Evolutionary conservation across 1,284 basidiomycete species (phyloP).

Genomic region (Amylostereum areolatum): DNA sequence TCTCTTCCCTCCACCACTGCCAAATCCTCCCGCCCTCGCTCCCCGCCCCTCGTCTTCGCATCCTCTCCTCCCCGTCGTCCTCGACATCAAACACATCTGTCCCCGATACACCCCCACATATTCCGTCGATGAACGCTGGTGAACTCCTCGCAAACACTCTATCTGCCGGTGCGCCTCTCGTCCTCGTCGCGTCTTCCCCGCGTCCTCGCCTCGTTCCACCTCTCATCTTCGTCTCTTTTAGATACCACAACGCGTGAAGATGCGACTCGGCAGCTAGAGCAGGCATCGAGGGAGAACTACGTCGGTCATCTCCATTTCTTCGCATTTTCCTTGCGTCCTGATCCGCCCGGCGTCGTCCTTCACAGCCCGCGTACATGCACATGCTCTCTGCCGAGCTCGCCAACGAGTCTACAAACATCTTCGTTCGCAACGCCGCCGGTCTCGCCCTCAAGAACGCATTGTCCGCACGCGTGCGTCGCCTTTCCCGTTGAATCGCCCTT

Average conservation of each 20-base stretch:
- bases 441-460: constrained; percentile 97
- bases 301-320: constrained; percentile 37
- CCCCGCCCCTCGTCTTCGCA: neutral
- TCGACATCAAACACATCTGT: too few relatives aligned
- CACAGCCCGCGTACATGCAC: constrained; percentile 82
- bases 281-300: constrained; percentile 80
- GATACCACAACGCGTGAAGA: constrained; percentile 82
- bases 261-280: constrained; percentile 85
- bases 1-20: neutral
- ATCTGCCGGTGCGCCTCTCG: constrained; percentile 65
- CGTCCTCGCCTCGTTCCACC: constrained; percentile 20
- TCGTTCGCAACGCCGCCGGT: constrained; percentile 91
- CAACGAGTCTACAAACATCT: constrained; percentile 64
- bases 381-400: constrained; percentile 82
- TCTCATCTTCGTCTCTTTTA: constrained; percentile 26
- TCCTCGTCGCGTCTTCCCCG: constrained; percentile 7
- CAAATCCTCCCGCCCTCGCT: neutral
- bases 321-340: constrained; percentile 7
- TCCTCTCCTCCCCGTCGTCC: neutral
- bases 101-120: neutral
- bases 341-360: constrained; percentile 1
- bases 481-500: neutral
- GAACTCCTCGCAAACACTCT: constrained; percentile 88
- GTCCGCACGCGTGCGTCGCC: constrained; percentile 72
- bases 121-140: constrained; percentile 71